Percentiles rank a stretch among this genome's conserved stretches.
Conservation (phyloP, 2,329 filamentous ascomycete genomes). For the Fusarium veterinarium region DNA sequence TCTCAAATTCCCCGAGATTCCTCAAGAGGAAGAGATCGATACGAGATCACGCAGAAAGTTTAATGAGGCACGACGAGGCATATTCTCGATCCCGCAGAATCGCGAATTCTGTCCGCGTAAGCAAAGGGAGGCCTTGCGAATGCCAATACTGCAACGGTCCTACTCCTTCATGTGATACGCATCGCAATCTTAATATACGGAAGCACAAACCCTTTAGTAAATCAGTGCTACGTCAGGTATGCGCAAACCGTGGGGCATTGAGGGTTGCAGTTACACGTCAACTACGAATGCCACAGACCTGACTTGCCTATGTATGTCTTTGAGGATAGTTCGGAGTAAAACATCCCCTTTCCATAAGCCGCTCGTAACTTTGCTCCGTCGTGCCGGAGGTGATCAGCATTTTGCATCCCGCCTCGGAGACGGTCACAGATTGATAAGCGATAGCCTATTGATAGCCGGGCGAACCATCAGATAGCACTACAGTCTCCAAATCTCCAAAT, state of each 20-base stretch:
- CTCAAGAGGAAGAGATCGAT: constrained; percentile 22
- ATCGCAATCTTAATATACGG: constrained; percentile 25
- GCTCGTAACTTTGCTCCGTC: constrained; percentile 19
- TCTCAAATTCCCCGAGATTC: constrained; percentile 21
- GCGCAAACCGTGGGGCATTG: background rate
- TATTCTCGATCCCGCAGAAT: constrained; percentile 31
- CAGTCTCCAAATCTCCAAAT: constrained; percentile 27
- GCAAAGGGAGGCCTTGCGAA: constrained; percentile 21
- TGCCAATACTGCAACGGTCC: constrained; percentile 14
- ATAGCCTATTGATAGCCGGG: constrained; percentile 10
- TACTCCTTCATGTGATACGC: constrained; percentile 7
- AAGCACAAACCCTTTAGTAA: constrained; percentile 8
- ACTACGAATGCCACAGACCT: background rate
- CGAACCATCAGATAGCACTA: constrained; percentile 6
- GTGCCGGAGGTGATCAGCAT: constrained; percentile 9
- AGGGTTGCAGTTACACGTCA: background rate
- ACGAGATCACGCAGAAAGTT: constrained; percentile 21
- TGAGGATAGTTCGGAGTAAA: background rate
- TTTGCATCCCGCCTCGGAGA: constrained; percentile 1
- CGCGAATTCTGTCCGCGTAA: constrained; percentile 29
- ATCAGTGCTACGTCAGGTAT: constrained; percentile 13
- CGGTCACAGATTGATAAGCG: constrained; percentile 19
- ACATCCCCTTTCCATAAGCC: constrained; percentile 6
- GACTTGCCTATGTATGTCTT: background rate
- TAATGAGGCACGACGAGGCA: constrained; percentile 18